These are phyloP conservation scores for Aegilops tauschii DNA, from an alignment of 176 grass and related monocot species.

Conservation along the genomic window DNA sequence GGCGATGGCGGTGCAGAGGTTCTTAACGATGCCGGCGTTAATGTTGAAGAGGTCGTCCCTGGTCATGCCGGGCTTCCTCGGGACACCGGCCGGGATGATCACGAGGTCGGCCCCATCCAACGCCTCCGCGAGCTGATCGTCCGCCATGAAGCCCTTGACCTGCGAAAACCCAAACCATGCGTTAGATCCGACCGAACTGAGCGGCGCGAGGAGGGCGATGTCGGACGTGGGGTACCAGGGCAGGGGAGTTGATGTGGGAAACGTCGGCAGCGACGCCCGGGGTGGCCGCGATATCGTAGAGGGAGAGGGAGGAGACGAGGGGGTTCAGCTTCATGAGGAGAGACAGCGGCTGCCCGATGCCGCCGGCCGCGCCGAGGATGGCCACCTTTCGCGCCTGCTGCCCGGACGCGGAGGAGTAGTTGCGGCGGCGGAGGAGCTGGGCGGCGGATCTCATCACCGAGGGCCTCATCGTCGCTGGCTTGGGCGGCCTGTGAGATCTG, in stretches of 20 bases:
- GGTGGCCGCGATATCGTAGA: conserved; percentile 58
- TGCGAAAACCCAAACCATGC: conserved; percentile 5
- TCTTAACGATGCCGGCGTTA: conserved; percentile 58
- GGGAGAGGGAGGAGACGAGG: conserved; percentile 47
- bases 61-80: conserved; percentile 57
- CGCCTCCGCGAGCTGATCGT: conserved; percentile 45
- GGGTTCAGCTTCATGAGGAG: conserved; percentile 62
- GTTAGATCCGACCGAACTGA: neutral
- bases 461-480: conserved; percentile 19
- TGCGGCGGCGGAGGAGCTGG: conserved; percentile 16
- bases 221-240: neutral
- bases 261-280: conserved; percentile 55
- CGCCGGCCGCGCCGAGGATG: conserved; percentile 43
- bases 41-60: conserved; percentile 60
- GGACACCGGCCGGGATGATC: conserved; percentile 56
- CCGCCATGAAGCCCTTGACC: conserved; percentile 42
- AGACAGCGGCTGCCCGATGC: conserved; percentile 45
- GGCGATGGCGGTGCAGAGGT: conserved; percentile 52
- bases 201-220: neutral
- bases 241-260: conserved; percentile 47
- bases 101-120: conserved; percentile 44
- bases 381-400: conserved; percentile 42
- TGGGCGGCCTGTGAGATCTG: neutral
- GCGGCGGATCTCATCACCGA: conserved; percentile 30
- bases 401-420: conserved; percentile 19